Evolutionary conservation across 345 rosid genomes (phyloP).

Genomic region (Murraya koenigii): DNA sequence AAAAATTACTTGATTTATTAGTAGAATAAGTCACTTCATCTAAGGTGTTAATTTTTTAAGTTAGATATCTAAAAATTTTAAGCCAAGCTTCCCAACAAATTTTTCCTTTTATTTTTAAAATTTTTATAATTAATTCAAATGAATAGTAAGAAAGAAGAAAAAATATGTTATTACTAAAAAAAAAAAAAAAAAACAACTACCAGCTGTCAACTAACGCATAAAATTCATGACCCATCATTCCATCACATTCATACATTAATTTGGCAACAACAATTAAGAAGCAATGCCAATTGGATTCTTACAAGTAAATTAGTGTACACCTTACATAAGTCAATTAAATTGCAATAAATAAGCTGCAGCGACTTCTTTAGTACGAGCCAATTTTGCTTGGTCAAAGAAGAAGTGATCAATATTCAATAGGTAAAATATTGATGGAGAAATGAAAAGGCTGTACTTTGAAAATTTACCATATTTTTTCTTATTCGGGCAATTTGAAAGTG

Average conservation of each 20-base stretch:
- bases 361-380: no score
- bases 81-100: no score
- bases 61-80: no score
- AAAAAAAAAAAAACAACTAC: slow-evolving; percentile 16
- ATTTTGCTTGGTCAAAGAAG: no score
- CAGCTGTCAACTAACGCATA: slow-evolving; percentile 24
- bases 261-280: background rate
- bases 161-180: background rate
- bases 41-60: no score
- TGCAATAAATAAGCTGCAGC: no score
- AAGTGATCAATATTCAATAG: background rate
- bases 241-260: background rate
- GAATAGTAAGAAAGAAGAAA: background rate
- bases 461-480: background rate
- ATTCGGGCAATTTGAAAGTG: no score
- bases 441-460: background rate
- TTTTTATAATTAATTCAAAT: background rate
- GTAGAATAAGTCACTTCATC: no score
- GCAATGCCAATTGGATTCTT: slow-evolving; percentile 8
- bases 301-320: background rate
- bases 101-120: background rate
- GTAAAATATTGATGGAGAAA: background rate
- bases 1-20: no score
- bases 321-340: no score
- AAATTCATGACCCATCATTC: background rate